These are phyloP conservation scores for Ascochyta koolunga DNA, from an alignment of 2,329 filamentous ascomycete species.

Conservation along the genomic window DNA sequence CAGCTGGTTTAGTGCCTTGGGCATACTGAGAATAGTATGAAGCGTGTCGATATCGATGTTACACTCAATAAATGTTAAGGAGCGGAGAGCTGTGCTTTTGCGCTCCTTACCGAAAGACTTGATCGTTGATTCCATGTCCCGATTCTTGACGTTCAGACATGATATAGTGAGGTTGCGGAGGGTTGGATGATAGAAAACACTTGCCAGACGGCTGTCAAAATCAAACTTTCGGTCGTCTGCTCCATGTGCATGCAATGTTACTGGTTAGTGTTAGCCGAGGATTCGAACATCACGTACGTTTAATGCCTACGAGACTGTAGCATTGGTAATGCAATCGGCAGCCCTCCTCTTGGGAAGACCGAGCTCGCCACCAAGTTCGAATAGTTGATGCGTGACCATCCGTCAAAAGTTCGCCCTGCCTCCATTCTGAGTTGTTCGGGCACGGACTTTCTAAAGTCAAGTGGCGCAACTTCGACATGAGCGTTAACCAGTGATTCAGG, in stretches of 20 bases:
- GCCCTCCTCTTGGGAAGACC: slow-evolving; percentile 25
- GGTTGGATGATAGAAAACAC: slow-evolving; percentile 44
- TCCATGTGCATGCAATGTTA: slow-evolving; percentile 44
- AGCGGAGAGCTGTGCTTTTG: slow-evolving; percentile 38
- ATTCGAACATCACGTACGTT: background rate
- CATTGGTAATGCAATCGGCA: slow-evolving; percentile 28
- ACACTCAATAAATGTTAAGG: slow-evolving; percentile 45
- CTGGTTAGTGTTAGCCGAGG: slow-evolving; percentile 23
- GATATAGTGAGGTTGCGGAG: slow-evolving; percentile 41
- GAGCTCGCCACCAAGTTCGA: slow-evolving; percentile 35
- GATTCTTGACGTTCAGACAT: slow-evolving; percentile 38
- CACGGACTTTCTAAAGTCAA: slow-evolving; percentile 44
- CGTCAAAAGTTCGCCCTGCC: slow-evolving; percentile 25
- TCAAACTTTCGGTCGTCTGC: slow-evolving; percentile 33
- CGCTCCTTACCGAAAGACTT: slow-evolving; percentile 17
- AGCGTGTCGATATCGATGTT: slow-evolving; percentile 42
- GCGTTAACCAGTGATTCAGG: slow-evolving; percentile 33
- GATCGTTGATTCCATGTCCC: slow-evolving; percentile 16
- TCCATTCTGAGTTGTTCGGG: slow-evolving; percentile 45
- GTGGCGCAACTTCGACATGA: slow-evolving; percentile 38
- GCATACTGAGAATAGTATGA: slow-evolving; percentile 36
- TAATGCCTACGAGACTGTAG: slow-evolving; percentile 39
- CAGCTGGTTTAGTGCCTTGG: slow-evolving; percentile 40
- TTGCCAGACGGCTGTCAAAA: slow-evolving; percentile 30
- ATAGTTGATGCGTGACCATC: slow-evolving; percentile 41